Conservation (phyloP, 73 alveolate species). For the Urostyla sp. region DNA sequence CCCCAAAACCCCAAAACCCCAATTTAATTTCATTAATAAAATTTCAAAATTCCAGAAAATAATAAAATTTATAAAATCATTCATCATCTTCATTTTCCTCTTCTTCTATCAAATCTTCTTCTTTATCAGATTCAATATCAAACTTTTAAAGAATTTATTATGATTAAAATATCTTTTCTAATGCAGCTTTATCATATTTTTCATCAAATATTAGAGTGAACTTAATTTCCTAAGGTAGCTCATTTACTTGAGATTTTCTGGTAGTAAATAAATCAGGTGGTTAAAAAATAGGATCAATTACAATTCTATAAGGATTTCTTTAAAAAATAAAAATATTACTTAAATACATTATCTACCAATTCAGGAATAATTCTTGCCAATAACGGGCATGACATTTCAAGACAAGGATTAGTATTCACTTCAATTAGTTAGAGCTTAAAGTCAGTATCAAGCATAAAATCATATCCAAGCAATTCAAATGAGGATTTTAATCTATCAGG, state of each 20-base stretch:
- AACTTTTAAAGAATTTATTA: neutral
- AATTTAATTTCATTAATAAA: no score
- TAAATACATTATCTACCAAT: slow-evolving; percentile 65
- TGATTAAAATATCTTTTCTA: neutral
- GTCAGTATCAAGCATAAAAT: slow-evolving; percentile 94
- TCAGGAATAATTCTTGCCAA: slow-evolving; percentile 80
- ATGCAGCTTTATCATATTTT: slow-evolving; percentile 35
- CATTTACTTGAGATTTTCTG: slow-evolving; percentile 10
- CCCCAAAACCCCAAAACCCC: no score
- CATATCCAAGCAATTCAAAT: slow-evolving; percentile 95
- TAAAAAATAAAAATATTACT: no score
- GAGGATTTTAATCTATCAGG: slow-evolving; percentile 76
- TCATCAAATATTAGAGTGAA: slow-evolving; percentile 62
- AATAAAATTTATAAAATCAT: no score
- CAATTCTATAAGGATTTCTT: slow-evolving; percentile 59
- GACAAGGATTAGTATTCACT: slow-evolving; percentile 96
- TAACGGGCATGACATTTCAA: slow-evolving; percentile 91
- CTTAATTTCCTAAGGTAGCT: slow-evolving; percentile 30
- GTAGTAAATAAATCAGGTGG: slow-evolving; percentile 29
- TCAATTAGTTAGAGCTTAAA: slow-evolving; percentile 91
- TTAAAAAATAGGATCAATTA: slow-evolving; percentile 66
- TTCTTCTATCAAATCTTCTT: neutral
- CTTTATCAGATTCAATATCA: neutral
- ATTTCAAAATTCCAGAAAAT: no score
- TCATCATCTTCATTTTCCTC: slow-evolving; percentile 23